Evolutionary conservation across 75 land plant species (phyloP).

Genomic region (Pinus tabuliformis): DNA sequence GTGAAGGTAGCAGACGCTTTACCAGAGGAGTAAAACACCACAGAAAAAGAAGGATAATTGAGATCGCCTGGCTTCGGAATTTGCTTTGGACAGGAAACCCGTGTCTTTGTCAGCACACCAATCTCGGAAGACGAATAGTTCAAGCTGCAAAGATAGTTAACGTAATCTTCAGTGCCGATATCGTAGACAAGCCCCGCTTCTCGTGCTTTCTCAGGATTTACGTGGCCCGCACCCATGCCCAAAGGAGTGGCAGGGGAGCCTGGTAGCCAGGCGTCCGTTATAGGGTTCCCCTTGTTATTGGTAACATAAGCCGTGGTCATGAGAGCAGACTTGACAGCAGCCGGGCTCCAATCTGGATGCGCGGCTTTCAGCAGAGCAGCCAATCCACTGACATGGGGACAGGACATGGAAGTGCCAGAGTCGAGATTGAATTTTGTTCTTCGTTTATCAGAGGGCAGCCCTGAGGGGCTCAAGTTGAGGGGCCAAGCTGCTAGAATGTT

Average conservation of each 20-base stretch:
- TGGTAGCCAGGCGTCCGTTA: constrained; percentile 25
- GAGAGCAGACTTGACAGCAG: constrained; percentile 68
- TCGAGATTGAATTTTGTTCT: no score
- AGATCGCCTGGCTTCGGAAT: no score
- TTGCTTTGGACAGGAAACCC: no score
- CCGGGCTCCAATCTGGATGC: constrained; percentile 76
- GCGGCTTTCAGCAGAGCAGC: constrained; percentile 50
- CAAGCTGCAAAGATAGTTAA: constrained; percentile 17
- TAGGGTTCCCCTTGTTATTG: constrained; percentile 18
- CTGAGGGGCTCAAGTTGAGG: not conserved
- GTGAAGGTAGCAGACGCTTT: no score
- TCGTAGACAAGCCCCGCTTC: constrained; percentile 75
- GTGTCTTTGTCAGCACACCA: no score
- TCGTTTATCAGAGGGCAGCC: not conserved
- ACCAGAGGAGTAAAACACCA: no score
- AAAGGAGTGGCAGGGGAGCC: not conserved
- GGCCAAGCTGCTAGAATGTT: constrained; percentile 13
- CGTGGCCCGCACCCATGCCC: constrained; percentile 48
- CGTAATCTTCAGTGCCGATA: constrained; percentile 45
- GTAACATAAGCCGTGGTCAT: constrained; percentile 33
- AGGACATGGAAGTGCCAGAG: no score
- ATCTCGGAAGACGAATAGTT: not conserved
- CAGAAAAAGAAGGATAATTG: no score
- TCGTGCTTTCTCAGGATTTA: constrained; percentile 52
- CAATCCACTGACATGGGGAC: constrained; percentile 29